Base-by-base conservation (phyloP, 1,284 basidiomycete species). In the Marasmius sp. region DNA sequence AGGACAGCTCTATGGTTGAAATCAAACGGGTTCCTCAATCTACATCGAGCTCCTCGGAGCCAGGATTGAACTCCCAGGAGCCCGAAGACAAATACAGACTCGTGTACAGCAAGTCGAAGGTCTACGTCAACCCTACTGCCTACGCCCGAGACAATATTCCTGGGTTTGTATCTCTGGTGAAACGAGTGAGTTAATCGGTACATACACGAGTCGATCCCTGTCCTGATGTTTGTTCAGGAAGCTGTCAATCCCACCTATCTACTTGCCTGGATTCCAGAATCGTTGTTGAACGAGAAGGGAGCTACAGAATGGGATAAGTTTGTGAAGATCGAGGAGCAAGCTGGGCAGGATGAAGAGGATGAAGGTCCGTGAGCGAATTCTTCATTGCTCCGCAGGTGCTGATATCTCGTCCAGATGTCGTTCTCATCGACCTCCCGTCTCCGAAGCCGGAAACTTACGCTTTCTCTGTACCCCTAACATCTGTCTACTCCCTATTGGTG, bases 101-200 rank as follows among this genome's bases (percentile, higher is more conserved):
- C 51, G 75, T 97, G 18, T 97, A 94, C 70, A 91, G 87, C 74
- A 96, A 96, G 75, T 92, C 91, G 45, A 95, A 95, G 72, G 94
- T 96, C 47, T 95, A 95, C 70, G 89, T 97, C 51, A 95, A 98
- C 70, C 96, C 97, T 0, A 97, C 95, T 0, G 88, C 92, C 2
- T 96, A 95, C 72, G 83, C 91, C 2, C 85, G 91, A 68, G 96
- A 98, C 76, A 97, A 98, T 74, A 92, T 98, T 36, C 87, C 94
- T 4, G 97, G 97, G 3, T 97, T 96, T 73, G 86, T 95, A 6
- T 88, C 91, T 12, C 82, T 98, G 61, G 94, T 97, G 14, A 94
- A 91, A 77, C 83, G 86, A 73, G 91, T 89, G 68, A 61, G 86
- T 79, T 22, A n/a, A 22, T 53, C 52, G 41, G 38, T n/a, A 53